phyloP scores from a whole-genome alignment of 2,329 filamentous ascomycete species.

The Thielaviopsis euricoi region DNA sequence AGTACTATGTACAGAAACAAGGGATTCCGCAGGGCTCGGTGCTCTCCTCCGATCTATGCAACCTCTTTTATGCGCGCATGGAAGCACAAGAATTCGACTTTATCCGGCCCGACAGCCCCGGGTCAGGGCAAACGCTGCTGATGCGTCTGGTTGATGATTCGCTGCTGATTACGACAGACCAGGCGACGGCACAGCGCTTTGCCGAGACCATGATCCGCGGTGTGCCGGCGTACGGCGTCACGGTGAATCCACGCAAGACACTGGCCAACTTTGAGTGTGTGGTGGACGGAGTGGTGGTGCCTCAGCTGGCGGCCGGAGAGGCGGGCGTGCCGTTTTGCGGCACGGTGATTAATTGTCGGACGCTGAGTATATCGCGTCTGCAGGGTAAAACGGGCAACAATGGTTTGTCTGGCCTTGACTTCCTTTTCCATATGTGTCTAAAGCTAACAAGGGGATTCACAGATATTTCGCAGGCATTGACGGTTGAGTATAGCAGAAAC shows the following conservation, averaged over 20 bases:
- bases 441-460: background rate
- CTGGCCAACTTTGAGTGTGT: slow-evolving; percentile 64
- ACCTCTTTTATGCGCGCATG: slow-evolving; percentile 86
- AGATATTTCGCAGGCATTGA: slow-evolving; percentile 51
- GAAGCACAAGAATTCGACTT: slow-evolving; percentile 57
- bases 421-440: background rate
- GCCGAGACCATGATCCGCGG: slow-evolving; percentile 67
- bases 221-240: slow-evolving; percentile 62
- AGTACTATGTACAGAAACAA: slow-evolving; percentile 68
- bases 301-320: slow-evolving; percentile 22
- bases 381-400: slow-evolving; percentile 32
- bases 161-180: slow-evolving; percentile 62
- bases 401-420: slow-evolving; percentile 17
- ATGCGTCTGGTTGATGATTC: slow-evolving; percentile 87
- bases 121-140: slow-evolving; percentile 35
- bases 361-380: slow-evolving; percentile 60
- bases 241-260: slow-evolving; percentile 62
- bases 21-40: slow-evolving; percentile 92
- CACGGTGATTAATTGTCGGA: slow-evolving; percentile 54
- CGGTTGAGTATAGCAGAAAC: slow-evolving; percentile 54
- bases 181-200: slow-evolving; percentile 51
- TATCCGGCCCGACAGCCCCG: slow-evolving; percentile 20
- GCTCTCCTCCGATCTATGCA: slow-evolving; percentile 74
- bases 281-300: slow-evolving; percentile 36
- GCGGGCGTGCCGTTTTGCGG: slow-evolving; percentile 78